A percentile compares a stretch with the other conserved stretches of the same genome.
These are phyloP conservation scores for Amanita inopinata DNA, from an alignment of 768 basidiomycete genomes.

Conservation along the genomic window DNA sequence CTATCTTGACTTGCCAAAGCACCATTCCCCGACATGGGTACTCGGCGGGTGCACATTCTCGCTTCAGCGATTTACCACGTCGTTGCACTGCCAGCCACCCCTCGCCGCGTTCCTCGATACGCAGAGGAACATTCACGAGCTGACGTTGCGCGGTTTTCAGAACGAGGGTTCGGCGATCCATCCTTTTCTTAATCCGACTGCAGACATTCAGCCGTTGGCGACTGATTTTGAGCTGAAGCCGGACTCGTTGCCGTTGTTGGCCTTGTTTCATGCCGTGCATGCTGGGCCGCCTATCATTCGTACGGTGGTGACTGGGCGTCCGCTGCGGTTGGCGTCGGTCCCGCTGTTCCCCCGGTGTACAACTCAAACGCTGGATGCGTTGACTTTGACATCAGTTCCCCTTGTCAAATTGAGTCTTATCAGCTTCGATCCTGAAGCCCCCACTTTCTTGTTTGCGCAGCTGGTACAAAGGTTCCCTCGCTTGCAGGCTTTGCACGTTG, in stretches of 20 bases:
- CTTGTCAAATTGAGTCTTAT: slow-evolving; percentile 47
- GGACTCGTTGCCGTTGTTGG: slow-evolving; percentile 36
- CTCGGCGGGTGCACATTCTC: slow-evolving; percentile 33
- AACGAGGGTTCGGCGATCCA: slow-evolving; percentile 19
- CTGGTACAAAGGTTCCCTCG: slow-evolving; percentile 36
- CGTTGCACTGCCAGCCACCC: slow-evolving; percentile 39
- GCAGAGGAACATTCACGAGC: slow-evolving; percentile 37
- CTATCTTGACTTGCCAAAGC: slow-evolving; percentile 38
- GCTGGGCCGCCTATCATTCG: slow-evolving; percentile 36
- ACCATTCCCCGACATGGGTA: slow-evolving; percentile 36
- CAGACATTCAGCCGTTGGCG: slow-evolving; percentile 5
- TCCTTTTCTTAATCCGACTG: slow-evolving; percentile 13
- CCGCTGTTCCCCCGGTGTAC: slow-evolving; percentile 37
- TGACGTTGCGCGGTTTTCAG: slow-evolving; percentile 47
- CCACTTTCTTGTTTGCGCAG: slow-evolving; percentile 34
- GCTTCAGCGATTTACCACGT: slow-evolving; percentile 41
- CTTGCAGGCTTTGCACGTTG: slow-evolving; percentile 53
- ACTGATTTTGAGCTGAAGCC: slow-evolving; percentile 25
- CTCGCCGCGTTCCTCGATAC: slow-evolving; percentile 43
- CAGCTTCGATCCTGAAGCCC: slow-evolving; percentile 41
- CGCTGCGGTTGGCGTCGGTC: slow-evolving; percentile 41
- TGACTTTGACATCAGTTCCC: slow-evolving; percentile 27
- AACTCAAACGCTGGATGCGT: slow-evolving; percentile 31
- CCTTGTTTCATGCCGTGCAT: slow-evolving; percentile 44
- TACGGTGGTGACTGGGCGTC: slow-evolving; percentile 35